phyloP scores from a whole-genome alignment of 768 basidiomycete genomes.

The Polyporus arcularius region DNA sequence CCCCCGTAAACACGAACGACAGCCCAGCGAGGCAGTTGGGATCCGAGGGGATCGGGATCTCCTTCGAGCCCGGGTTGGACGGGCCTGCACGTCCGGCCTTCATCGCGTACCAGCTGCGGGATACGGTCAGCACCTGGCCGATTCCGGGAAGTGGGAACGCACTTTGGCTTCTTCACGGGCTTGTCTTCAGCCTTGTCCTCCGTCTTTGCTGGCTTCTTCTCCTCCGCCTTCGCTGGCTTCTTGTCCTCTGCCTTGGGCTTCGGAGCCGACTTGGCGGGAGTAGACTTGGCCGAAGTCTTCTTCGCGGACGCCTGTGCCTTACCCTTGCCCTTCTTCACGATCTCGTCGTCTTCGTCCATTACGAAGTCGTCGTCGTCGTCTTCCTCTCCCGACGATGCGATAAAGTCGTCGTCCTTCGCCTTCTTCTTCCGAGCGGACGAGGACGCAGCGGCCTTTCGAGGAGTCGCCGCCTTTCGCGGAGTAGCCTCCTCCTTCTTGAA shows the following conservation, averaged over 20 bases:
- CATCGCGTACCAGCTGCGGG: conserved; percentile 48
- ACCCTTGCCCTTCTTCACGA: conserved; percentile 18
- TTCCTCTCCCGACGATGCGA: conserved; percentile 31
- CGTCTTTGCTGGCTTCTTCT: conserved; percentile 11
- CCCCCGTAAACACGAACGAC: conserved; percentile 95
- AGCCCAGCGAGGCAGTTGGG: conserved; percentile 86
- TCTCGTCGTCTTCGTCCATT: conserved; percentile 21
- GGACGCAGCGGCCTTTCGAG: conserved; percentile 17
- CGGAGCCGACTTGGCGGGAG: neutral
- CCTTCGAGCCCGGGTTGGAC: conserved; percentile 55
- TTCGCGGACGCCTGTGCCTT: conserved; percentile 25
- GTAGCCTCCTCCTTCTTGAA: conserved; percentile 1
- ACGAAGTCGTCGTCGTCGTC: conserved; percentile 24
- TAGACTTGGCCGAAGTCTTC: conserved; percentile 5
- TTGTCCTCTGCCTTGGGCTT: conserved; percentile 11
- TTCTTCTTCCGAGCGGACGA: conserved; percentile 32
- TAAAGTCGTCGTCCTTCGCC: conserved; percentile 36
- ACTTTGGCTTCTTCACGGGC: conserved; percentile 23
- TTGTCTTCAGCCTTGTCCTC: conserved; percentile 14
- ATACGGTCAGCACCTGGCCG: neutral
- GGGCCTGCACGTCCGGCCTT: conserved; percentile 61
- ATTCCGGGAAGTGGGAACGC: conserved; percentile 6
- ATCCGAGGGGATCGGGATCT: conserved; percentile 66
- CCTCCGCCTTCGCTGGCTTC: conserved; percentile 15
- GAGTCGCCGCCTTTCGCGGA: neutral